Percentiles rank a stretch among this genome's conserved stretches.
Conservation (phyloP, 169 alveolate genomes). For the Cryptosporidium ryanae region DNA sequence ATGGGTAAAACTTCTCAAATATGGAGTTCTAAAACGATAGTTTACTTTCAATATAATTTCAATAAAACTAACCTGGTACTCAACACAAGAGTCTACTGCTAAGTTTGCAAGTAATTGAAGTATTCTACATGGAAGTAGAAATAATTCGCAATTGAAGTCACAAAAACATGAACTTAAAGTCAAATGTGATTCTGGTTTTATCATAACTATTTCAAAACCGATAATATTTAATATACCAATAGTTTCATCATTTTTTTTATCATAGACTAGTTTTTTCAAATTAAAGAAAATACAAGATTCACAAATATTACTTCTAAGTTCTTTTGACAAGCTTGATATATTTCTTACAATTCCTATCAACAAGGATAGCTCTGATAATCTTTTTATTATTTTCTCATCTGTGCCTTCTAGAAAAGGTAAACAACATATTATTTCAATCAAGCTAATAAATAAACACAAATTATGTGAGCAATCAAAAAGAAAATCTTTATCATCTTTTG, state of each 20-base stretch:
- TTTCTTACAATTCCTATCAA: constrained; percentile 41
- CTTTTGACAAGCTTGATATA: constrained; percentile 30
- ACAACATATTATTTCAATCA: not conserved
- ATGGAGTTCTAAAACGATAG: constrained; percentile 5
- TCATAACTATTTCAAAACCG: not conserved
- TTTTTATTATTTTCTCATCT: not conserved
- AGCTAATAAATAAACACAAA: not conserved
- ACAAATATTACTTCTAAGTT: constrained; percentile 15
- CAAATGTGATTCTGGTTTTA: not conserved
- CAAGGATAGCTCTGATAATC: constrained; percentile 36
- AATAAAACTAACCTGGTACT: constrained; percentile 31
- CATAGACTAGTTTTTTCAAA: constrained; percentile 12
- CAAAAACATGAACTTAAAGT: too few relatives aligned
- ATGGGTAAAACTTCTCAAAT: constrained; percentile 32
- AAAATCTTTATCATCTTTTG: not conserved
- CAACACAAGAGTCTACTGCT: not conserved
- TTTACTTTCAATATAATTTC: not conserved
- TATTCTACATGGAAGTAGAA: constrained; percentile 21
- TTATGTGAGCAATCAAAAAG: not conserved
- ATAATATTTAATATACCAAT: constrained; percentile 19
- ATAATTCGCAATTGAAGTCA: constrained; percentile 6
- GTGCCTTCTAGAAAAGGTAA: not conserved
- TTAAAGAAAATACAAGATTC: constrained; percentile 15
- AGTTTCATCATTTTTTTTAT: not conserved
- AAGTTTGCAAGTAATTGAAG: constrained; percentile 52